Evolutionary conservation across 371 early-diverging fungal genomes (phyloP).

Genomic region (Mucor velutinosus): DNA sequence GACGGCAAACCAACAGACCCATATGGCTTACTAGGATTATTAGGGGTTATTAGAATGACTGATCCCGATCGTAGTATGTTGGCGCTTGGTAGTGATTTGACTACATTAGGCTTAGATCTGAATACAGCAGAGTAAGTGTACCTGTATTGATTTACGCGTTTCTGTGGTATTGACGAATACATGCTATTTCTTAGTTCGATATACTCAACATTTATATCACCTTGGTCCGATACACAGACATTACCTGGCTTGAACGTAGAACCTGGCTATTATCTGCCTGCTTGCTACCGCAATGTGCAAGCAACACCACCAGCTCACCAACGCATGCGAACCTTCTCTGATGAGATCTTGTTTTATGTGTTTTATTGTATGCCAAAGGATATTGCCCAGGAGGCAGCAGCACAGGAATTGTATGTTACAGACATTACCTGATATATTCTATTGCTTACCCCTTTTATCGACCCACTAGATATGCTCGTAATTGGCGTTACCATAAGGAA

Average conservation of each 20-base stretch:
- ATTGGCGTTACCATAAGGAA: slow-evolving; percentile 93
- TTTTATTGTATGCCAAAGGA: slow-evolving; percentile 93
- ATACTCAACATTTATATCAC: slow-evolving; percentile 82
- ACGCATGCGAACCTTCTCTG: slow-evolving; percentile 72
- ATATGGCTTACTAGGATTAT: slow-evolving; percentile 72
- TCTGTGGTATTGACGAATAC: not conserved
- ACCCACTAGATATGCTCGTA: slow-evolving; percentile 64
- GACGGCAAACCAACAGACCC: slow-evolving; percentile 42
- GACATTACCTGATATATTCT: not conserved
- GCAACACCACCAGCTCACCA: slow-evolving; percentile 73
- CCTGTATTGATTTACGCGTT: not conserved
- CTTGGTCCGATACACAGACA: slow-evolving; percentile 73
- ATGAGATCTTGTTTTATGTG: slow-evolving; percentile 94
- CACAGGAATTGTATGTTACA: slow-evolving; percentile 76
- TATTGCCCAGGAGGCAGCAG: slow-evolving; percentile 89
- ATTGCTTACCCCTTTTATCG: not conserved
- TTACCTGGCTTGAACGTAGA: slow-evolving; percentile 60
- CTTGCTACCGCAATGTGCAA: slow-evolving; percentile 67
- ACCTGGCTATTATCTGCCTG: slow-evolving; percentile 77
- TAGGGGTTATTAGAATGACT: slow-evolving; percentile 75
- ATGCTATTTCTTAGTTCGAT: slow-evolving; percentile 52
- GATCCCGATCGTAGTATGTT: slow-evolving; percentile 74
- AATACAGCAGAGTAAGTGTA: slow-evolving; percentile 66
- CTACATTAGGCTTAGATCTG: slow-evolving; percentile 78
- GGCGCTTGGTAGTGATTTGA: slow-evolving; percentile 77